phyloP scores from a whole-genome alignment of 1,139 yeast species.

The Scheffersomyces quercinus region DNA sequence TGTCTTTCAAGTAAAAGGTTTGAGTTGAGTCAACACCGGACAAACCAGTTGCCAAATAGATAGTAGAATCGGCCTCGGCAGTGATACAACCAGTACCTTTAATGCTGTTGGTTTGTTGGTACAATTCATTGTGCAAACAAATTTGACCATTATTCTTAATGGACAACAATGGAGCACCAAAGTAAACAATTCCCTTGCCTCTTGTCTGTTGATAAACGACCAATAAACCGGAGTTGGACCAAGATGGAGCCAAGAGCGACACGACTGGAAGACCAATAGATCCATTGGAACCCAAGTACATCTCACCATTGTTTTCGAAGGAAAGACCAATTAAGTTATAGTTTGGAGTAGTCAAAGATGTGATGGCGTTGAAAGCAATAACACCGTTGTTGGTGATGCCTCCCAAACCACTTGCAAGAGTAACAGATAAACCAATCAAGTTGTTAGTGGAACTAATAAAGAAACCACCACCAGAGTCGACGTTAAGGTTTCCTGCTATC shows the following conservation, averaged over 20 bases:
- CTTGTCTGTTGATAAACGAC: constrained; percentile 15
- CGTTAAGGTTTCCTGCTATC: constrained; percentile 22
- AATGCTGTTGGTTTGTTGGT: constrained; percentile 16
- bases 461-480: constrained; percentile 26
- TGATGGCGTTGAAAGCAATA: constrained; percentile 13
- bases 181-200: constrained; percentile 14
- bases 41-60: constrained; percentile 14
- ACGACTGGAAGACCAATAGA: constrained; percentile 13
- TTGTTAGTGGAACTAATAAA: constrained; percentile 16
- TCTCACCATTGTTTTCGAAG: constrained; percentile 12
- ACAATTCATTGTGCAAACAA: constrained; percentile 21
- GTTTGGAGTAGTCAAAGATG: constrained; percentile 10
- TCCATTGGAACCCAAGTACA: constrained; percentile 6
- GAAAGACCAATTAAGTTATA: constrained; percentile 9
- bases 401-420: constrained; percentile 7
- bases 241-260: constrained; percentile 13
- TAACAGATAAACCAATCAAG: constrained; percentile 9
- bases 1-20: constrained; percentile 15
- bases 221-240: constrained; percentile 21
- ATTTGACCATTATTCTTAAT: constrained; percentile 21
- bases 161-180: constrained; percentile 14
- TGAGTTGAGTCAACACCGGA: constrained; percentile 14
- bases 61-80: constrained; percentile 15
- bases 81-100: constrained; percentile 23
- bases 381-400: constrained; percentile 12